phyloP scores from a whole-genome alignment of 768 basidiomycete genomes.

The Hysterangium stoloniferum region DNA sequence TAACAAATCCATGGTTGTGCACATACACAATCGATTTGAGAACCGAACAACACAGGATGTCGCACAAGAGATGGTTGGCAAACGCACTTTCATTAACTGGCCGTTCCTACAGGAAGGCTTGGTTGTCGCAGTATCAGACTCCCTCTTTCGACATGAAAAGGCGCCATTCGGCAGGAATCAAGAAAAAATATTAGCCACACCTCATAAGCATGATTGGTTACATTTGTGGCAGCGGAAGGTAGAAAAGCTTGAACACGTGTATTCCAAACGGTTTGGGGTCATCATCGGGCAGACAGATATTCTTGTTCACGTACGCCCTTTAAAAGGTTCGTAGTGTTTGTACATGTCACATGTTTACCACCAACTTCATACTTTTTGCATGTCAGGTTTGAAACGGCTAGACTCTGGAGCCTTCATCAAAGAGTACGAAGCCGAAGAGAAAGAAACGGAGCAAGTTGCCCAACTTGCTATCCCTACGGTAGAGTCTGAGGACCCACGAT shows the following conservation, averaged over 20 bases:
- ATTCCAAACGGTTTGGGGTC: slow-evolving; percentile 86
- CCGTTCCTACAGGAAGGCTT: slow-evolving; percentile 91
- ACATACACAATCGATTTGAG: slow-evolving; percentile 72
- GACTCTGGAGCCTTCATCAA: slow-evolving; percentile 90
- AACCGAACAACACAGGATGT: slow-evolving; percentile 60
- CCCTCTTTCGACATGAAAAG: slow-evolving; percentile 78
- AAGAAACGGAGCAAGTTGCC: slow-evolving; percentile 78
- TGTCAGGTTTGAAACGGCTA: slow-evolving; percentile 75
- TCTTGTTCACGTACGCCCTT: slow-evolving; percentile 78
- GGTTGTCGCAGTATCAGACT: slow-evolving; percentile 82
- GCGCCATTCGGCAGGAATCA: slow-evolving; percentile 41
- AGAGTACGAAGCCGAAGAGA: slow-evolving; percentile 80
- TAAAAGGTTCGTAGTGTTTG: slow-evolving; percentile 57
- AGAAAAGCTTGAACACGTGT: slow-evolving; percentile 71
- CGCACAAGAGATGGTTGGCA: slow-evolving; percentile 66
- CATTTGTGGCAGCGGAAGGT: slow-evolving; percentile 73
- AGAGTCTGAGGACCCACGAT: slow-evolving; percentile 82
- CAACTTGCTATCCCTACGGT: slow-evolving; percentile 82
- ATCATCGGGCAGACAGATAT: slow-evolving; percentile 76
- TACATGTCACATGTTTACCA: not conserved
- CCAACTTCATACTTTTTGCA: not conserved
- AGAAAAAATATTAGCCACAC: slow-evolving; percentile 56
- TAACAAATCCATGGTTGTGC: slow-evolving; percentile 91
- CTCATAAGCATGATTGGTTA: slow-evolving; percentile 63
- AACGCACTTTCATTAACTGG: slow-evolving; percentile 79